phyloP scores from a whole-genome alignment of 495 filamentous ascomycete genomes.

The Glarea lozoyensis region DNA sequence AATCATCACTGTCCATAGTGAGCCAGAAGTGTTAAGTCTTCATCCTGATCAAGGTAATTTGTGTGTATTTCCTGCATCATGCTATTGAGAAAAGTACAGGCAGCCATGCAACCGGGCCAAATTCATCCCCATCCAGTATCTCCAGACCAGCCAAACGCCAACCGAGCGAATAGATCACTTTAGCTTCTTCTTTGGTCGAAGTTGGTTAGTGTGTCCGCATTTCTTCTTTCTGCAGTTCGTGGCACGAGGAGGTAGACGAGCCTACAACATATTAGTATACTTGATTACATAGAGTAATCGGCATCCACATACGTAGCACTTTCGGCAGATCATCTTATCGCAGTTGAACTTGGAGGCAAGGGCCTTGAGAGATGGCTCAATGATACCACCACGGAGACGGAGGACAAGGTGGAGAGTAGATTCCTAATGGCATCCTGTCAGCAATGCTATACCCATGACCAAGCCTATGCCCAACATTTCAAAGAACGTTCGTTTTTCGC shows the following conservation, averaged over 20 bases:
- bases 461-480: too few species aligned
- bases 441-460: constrained; percentile 2
- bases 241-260: constrained; percentile 93
- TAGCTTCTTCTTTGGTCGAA: constrained; percentile 99
- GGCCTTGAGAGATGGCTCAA: constrained; percentile 97
- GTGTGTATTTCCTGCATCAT: constrained; percentile 19
- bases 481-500: too few species aligned
- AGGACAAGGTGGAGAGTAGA: constrained; percentile 98
- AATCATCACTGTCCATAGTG: too few species aligned
- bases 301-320: constrained; percentile 79
- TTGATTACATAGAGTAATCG: background rate
- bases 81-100: constrained; percentile 20
- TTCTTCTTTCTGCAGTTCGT: constrained; percentile 99
- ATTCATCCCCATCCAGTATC: background rate
- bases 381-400: constrained; percentile 98
- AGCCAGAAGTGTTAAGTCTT: too few species aligned
- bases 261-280: constrained; percentile 34
- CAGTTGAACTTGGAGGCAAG: constrained; percentile 99
- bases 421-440: constrained; percentile 50
- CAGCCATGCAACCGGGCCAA: constrained; percentile 20
- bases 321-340: constrained; percentile 99
- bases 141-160: constrained; percentile 18
- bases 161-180: constrained; percentile 53
- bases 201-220: constrained; percentile 99
- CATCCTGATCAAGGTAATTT: too few species aligned